Conservation (phyloP, 345 rosid species). For the Mangifera indica region DNA sequence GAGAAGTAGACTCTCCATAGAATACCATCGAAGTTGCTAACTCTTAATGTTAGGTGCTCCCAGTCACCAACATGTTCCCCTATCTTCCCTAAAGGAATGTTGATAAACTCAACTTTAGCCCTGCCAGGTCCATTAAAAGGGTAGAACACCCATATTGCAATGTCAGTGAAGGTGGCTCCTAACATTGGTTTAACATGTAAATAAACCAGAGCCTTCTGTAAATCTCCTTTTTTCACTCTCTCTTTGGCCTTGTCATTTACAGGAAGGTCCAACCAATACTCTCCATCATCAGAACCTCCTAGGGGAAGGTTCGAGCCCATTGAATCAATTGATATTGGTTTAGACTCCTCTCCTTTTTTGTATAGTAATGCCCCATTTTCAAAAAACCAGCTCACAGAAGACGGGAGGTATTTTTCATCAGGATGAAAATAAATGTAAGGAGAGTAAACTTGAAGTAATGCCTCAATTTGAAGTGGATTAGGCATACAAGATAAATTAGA, state of each 20-base stretch:
- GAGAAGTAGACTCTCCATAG: constrained; percentile 53
- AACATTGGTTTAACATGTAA: constrained; percentile 73
- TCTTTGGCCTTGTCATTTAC: constrained; percentile 42
- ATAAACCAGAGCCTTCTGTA: constrained; percentile 47
- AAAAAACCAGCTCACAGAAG: constrained; percentile 76
- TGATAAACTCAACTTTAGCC: constrained; percentile 62
- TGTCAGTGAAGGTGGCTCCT: constrained; percentile 76
- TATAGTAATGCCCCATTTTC: constrained; percentile 69
- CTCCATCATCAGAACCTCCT: constrained; percentile 69
- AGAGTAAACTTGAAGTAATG: constrained; percentile 51
- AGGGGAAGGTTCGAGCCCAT: constrained; percentile 82
- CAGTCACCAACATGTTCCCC: constrained; percentile 90
- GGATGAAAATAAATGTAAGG: constrained; percentile 74
- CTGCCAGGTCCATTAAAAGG: constrained; percentile 79
- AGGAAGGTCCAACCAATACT: constrained; percentile 82
- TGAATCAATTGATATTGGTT: constrained; percentile 46
- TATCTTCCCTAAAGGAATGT: constrained; percentile 53
- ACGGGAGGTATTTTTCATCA: constrained; percentile 65
- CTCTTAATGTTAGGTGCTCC: constrained; percentile 79
- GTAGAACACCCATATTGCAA: constrained; percentile 73
- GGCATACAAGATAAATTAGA: constrained; percentile 58
- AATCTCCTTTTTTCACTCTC: constrained; percentile 66
- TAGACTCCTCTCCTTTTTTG: constrained; percentile 61
- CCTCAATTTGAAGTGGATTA: constrained; percentile 43
- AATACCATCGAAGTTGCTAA: constrained; percentile 78